Conservation (phyloP, 176 grass and related monocot genomes). For the Rhynchospora tenuis region DNA sequence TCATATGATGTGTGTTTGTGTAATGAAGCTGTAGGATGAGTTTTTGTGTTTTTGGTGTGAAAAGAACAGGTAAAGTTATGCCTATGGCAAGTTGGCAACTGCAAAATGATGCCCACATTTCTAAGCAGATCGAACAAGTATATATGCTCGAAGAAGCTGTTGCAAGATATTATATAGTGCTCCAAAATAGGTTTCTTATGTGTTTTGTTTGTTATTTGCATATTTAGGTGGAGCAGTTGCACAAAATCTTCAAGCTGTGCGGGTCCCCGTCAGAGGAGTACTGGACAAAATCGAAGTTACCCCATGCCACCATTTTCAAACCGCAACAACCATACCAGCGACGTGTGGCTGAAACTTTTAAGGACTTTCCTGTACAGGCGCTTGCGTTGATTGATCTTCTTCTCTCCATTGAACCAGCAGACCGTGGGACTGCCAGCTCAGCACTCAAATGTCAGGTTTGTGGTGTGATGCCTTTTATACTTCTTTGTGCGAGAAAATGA, state of each 20-base stretch:
- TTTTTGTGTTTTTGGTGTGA: not conserved
- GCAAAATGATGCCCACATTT: not conserved
- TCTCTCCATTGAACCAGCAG: constrained; percentile 90
- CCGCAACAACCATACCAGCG: constrained; percentile 81
- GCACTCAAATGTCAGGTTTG: constrained; percentile 80
- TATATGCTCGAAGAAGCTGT: not conserved
- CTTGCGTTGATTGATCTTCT: constrained; percentile 77
- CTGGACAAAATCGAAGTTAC: constrained; percentile 94
- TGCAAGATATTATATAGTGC: not conserved
- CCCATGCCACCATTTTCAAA: constrained; percentile 98
- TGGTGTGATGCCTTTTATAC: not conserved
- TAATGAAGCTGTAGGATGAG: not conserved
- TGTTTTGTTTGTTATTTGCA: constrained; percentile 13
- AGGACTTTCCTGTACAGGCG: constrained; percentile 80
- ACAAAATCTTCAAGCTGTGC: constrained; percentile 99
- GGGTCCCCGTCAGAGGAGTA: constrained; percentile 95
- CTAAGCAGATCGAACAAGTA: not conserved
- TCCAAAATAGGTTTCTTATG: not conserved
- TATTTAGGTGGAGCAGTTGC: constrained; percentile 91
- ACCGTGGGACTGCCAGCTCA: constrained; percentile 66
- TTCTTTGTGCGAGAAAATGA: not conserved
- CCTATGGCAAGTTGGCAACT: not conserved
- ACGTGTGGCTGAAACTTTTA: constrained; percentile 79
- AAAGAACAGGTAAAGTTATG: not conserved
- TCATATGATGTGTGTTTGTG: not conserved